phyloP scores from a whole-genome alignment of 139 green algal genomes.

The Auxenochlorella pyrenoidosa region DNA sequence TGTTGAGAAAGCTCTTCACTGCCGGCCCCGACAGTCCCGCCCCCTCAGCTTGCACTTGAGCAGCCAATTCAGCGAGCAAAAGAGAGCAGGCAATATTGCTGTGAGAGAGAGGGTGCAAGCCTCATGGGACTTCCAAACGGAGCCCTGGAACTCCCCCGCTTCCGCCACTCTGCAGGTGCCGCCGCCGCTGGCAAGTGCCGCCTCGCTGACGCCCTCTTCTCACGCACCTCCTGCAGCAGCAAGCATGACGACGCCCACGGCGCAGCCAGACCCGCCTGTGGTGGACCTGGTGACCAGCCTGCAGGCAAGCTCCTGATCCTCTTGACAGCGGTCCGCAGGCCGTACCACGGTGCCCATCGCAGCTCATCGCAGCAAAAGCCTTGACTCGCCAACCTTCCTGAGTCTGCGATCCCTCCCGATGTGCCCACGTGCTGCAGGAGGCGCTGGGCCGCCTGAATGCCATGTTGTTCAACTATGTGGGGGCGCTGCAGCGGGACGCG shows the following conservation, averaged over 20 bases:
- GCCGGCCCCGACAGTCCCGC: too few species aligned
- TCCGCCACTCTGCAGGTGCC: background rate
- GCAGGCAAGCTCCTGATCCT: slow-evolving; percentile 6
- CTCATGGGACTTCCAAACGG: background rate
- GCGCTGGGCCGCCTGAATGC: slow-evolving; percentile 23
- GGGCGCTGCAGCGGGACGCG: slow-evolving; percentile 45
- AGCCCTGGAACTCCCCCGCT: background rate
- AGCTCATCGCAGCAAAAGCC: too few species aligned
- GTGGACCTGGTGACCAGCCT: slow-evolving; percentile 2
- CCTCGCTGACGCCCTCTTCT: background rate
- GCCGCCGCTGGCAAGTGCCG: background rate
- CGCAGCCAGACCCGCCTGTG: background rate
- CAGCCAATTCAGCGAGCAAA: too few species aligned
- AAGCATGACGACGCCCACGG: background rate
- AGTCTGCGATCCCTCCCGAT: background rate
- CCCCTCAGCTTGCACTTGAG: too few species aligned
- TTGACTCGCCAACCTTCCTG: too few species aligned
- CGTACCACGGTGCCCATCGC: too few species aligned
- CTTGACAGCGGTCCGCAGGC: too few species aligned
- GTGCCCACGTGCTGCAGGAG: slow-evolving; percentile 28
- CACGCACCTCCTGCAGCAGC: background rate
- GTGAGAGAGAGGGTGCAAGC: background rate
- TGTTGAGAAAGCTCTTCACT: too few species aligned
- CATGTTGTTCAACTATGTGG: slow-evolving; percentile 43
- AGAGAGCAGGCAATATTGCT: background rate